Percentiles rank a stretch among this genome's conserved stretches.
These are phyloP conservation scores for Sparassis latifolia DNA, from an alignment of 1,284 basidiomycete species.

Conservation along the genomic window DNA sequence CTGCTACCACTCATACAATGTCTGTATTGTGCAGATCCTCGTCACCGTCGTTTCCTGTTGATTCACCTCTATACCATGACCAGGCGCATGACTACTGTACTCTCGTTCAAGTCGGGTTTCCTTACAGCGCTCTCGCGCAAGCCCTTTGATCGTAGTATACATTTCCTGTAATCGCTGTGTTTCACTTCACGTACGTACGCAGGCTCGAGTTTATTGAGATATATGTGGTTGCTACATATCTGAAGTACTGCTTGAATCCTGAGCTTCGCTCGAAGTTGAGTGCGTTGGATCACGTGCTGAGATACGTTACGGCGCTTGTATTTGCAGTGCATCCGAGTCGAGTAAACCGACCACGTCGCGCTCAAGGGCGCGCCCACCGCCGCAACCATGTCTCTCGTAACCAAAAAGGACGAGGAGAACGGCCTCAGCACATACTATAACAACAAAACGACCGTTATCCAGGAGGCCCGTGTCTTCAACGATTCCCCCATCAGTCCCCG, in stretches of 20 bases:
- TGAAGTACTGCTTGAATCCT: too few species aligned
- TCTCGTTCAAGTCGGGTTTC: not conserved
- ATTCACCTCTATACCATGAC: not conserved
- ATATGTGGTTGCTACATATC: too few species aligned
- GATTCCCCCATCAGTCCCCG: slow-evolving; percentile 96
- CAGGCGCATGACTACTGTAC: slow-evolving; percentile 5
- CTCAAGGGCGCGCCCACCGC: slow-evolving; percentile 2
- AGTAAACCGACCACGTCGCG: not conserved
- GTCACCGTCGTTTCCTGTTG: not conserved
- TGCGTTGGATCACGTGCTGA: not conserved
- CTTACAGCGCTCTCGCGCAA: not conserved
- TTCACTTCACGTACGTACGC: not conserved
- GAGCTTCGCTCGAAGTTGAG: not conserved
- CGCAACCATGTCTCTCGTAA: slow-evolving; percentile 62
- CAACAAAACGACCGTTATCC: slow-evolving; percentile 94
- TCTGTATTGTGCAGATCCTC: not conserved
- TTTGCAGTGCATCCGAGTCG: not conserved
- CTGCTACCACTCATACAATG: not conserved
- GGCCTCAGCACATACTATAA: slow-evolving; percentile 85
- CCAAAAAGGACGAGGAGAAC: slow-evolving; percentile 91
- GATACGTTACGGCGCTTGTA: not conserved
- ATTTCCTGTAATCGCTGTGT: not conserved
- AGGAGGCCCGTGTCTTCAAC: slow-evolving; percentile 99
- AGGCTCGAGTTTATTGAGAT: too few species aligned
- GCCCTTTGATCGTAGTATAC: not conserved